phyloP scores from a whole-genome alignment of 2,329 filamentous ascomycete genomes.

The Scedosporium aurantiacum region DNA sequence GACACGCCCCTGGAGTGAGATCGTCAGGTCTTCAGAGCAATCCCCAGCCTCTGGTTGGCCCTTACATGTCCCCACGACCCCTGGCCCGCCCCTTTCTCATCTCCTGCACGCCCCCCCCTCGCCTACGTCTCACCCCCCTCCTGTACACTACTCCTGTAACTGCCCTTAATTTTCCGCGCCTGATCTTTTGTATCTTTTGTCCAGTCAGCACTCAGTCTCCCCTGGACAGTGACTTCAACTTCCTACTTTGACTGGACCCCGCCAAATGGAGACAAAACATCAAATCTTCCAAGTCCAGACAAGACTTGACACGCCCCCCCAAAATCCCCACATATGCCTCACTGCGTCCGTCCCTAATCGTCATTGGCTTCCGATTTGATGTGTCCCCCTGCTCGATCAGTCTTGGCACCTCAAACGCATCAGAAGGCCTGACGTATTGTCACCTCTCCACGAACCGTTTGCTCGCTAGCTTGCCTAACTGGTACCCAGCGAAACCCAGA shows the following conservation, averaged over 20 bases:
- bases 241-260: neutral
- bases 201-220: neutral
- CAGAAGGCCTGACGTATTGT: neutral
- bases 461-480: neutral
- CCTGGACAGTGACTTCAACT: neutral
- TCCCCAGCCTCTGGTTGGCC: neutral
- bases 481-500: too few species aligned
- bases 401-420: neutral
- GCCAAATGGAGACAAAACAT: neutral
- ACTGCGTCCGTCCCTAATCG: neutral
- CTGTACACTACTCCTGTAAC: neutral
- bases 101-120: neutral
- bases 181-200: neutral
- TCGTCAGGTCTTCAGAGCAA: neutral
- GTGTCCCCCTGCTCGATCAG: neutral
- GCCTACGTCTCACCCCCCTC: neutral
- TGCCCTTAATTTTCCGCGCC: neutral
- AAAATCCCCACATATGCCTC: too few species aligned
- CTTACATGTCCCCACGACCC: neutral
- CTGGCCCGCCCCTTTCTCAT: neutral
- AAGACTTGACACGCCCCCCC: neutral
- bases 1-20: slow-evolving; percentile 6
- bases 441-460: neutral
- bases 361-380: neutral
- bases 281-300: neutral